These are phyloP conservation scores for Lizonia empirigonia DNA, from an alignment of 2,329 filamentous ascomycete species.

Conservation along the genomic window DNA sequence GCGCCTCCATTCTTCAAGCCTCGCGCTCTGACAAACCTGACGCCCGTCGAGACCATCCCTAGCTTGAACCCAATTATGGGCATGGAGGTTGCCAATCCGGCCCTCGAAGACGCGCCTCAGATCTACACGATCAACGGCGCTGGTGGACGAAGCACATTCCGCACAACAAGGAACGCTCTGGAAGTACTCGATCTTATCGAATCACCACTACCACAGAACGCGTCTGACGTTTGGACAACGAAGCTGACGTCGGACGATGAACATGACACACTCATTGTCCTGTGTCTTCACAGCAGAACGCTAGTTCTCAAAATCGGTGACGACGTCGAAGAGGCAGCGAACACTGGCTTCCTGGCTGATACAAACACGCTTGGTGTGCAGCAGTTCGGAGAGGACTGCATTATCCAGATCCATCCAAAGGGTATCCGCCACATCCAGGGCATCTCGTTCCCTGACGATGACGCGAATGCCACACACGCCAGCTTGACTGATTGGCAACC, in stretches of 20 bases:
- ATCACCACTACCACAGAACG: slow-evolving; percentile 85
- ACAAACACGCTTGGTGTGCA: slow-evolving; percentile 92
- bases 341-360: slow-evolving; percentile 88
- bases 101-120: slow-evolving; percentile 91
- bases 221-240: slow-evolving; percentile 92
- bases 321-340: slow-evolving; percentile 92
- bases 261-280: slow-evolving; percentile 92
- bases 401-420: slow-evolving; percentile 95
- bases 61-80: slow-evolving; percentile 91
- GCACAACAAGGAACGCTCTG: slow-evolving; percentile 88
- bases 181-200: slow-evolving; percentile 96
- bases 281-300: slow-evolving; percentile 89
- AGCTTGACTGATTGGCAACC: slow-evolving; percentile 91
- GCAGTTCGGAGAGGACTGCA: slow-evolving; percentile 88
- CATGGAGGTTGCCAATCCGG: slow-evolving; percentile 88
- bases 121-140: slow-evolving; percentile 93
- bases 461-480: slow-evolving; percentile 48
- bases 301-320: slow-evolving; percentile 94
- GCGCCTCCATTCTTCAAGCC: slow-evolving; percentile 85
- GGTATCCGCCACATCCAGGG: slow-evolving; percentile 89
- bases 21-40: slow-evolving; percentile 78
- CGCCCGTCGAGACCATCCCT: slow-evolving; percentile 81
- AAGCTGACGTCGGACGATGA: slow-evolving; percentile 81
- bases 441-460: slow-evolving; percentile 48
- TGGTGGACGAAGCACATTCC: slow-evolving; percentile 86